Conservation (phyloP, 2,329 filamentous ascomycete genomes). For the Colletotrichum lupini region DNA sequence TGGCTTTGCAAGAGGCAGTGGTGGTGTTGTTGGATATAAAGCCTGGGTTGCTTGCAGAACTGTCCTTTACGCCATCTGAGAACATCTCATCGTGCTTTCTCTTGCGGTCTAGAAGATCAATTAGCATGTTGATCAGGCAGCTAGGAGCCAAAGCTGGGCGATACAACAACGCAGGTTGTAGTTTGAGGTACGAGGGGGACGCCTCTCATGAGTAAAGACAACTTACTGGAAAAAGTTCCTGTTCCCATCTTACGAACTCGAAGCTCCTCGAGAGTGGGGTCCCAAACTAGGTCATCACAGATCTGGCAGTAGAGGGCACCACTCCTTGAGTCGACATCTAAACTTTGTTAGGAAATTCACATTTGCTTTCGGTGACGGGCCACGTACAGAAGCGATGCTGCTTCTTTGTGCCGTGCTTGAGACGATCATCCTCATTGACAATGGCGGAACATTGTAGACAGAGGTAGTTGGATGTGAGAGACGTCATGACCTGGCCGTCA, state of each 20-base stretch:
- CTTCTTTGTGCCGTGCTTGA: conserved; percentile 76
- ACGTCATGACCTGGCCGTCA: conserved; percentile 68
- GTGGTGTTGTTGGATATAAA: conserved; percentile 84
- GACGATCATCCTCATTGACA: conserved; percentile 72
- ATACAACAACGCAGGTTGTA: not conserved
- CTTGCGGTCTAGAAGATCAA: conserved; percentile 67
- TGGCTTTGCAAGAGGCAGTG: conserved; percentile 84
- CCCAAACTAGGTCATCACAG: conserved; percentile 86
- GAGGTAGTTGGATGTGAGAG: conserved; percentile 75
- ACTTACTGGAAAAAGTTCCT: conserved; percentile 72
- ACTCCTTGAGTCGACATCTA: conserved; percentile 82
- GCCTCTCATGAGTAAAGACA: not conserved
- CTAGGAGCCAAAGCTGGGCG: too few species aligned
- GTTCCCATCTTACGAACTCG: conserved; percentile 76
- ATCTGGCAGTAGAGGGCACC: conserved; percentile 84
- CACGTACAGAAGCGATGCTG: conserved; percentile 78
- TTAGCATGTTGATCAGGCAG: not conserved
- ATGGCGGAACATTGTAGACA: conserved; percentile 80
- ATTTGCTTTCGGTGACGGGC: not conserved
- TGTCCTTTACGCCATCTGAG: conserved; percentile 70
- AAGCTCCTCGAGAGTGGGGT: conserved; percentile 81
- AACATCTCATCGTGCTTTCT: conserved; percentile 80
- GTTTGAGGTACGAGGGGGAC: conserved; percentile 18
- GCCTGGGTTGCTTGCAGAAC: conserved; percentile 64
- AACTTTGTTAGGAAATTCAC: conserved; percentile 40